phyloP scores from a whole-genome alignment of 129 eudicot genomes.

The Heracleum sosnowskyi region DNA sequence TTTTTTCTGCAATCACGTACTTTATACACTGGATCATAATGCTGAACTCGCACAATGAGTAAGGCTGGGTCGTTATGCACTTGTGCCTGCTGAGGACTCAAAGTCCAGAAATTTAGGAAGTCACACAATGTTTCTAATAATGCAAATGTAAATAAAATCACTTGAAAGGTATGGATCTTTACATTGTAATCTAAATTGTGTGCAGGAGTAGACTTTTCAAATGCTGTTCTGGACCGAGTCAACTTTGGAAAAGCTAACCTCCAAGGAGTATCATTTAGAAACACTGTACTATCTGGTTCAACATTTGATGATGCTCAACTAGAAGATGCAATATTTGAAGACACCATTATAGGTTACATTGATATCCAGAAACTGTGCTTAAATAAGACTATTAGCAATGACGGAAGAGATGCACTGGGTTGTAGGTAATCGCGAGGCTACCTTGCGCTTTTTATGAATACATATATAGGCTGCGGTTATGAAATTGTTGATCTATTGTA shows the following conservation, averaged over 20 bases:
- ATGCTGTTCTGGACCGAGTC: slow-evolving; percentile 86
- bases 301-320: slow-evolving; percentile 78
- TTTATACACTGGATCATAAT: not conserved
- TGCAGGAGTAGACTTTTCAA: slow-evolving; percentile 85
- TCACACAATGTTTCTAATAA: not conserved
- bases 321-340: slow-evolving; percentile 77
- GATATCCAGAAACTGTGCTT: slow-evolving; percentile 73
- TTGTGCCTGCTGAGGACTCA: not conserved
- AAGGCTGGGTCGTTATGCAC: not conserved
- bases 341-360: slow-evolving; percentile 85
- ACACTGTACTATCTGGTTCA: slow-evolving; percentile 91
- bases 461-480: not conserved
- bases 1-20: not conserved
- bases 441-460: not conserved
- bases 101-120: not conserved
- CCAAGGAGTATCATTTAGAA: slow-evolving; percentile 65
- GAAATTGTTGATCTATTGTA: not conserved
- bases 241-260: slow-evolving; percentile 79
- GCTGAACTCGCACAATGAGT: not conserved
- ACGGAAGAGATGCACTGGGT: slow-evolving; percentile 50
- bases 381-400: slow-evolving; percentile 49
- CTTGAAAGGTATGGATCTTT: not conserved
- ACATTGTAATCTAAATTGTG: not conserved
- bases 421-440: slow-evolving; percentile 34
- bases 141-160: not conserved